phyloP scores from a whole-genome alignment of 208 protist genomes.

The Histomonas meleagridis region DNA sequence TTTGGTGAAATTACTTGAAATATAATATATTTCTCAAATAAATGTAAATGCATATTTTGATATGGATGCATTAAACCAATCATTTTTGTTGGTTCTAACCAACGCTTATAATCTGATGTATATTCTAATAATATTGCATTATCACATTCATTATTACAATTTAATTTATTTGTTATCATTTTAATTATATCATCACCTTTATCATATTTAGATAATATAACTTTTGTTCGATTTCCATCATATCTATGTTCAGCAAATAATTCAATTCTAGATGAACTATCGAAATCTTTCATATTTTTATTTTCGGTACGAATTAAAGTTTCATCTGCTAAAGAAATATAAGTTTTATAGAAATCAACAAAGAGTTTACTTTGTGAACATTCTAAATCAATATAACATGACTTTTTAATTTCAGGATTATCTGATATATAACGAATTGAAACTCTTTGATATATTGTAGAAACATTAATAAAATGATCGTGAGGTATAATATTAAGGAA shows the following conservation, averaged over 20 bases:
- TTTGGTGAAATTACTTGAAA: not conserved
- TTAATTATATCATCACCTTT: not conserved
- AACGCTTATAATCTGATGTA: not conserved
- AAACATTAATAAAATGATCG: not conserved
- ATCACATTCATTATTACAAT: not conserved
- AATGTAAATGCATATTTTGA: not conserved
- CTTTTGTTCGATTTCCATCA: not conserved
- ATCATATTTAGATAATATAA: not conserved
- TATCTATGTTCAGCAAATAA: not conserved
- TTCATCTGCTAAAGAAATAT: not conserved
- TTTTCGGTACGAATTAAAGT: too few species aligned
- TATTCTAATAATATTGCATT: not conserved
- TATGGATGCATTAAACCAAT: not conserved
- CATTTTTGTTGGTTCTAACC: not conserved
- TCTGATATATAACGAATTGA: not conserved
- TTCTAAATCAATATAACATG: not conserved
- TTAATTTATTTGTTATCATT: not conserved
- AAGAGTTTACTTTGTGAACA: not conserved
- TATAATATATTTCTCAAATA: not conserved
- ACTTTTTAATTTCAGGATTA: not conserved
- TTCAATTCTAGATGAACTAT: not conserved
- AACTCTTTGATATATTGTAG: not conserved
- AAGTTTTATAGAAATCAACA: not conserved
- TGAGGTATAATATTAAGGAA: not conserved
- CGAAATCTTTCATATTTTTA: too few species aligned